phyloP scores from a whole-genome alignment of 169 alveolate genomes.

The Amoebophrya sp. region DNA sequence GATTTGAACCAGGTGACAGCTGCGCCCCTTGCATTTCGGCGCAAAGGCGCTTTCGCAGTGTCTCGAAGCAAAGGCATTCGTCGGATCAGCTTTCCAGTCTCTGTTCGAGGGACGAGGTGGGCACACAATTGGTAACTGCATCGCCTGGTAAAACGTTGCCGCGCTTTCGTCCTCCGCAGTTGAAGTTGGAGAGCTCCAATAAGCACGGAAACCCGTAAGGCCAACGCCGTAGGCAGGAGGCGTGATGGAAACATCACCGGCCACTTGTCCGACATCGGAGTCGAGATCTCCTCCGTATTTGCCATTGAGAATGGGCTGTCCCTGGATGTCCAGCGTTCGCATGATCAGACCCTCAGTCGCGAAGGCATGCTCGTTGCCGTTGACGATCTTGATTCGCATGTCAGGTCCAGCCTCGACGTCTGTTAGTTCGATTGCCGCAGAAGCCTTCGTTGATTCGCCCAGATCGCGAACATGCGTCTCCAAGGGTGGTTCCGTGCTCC shows the following conservation, averaged over 20 bases:
- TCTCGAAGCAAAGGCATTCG: not conserved
- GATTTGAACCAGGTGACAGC: not conserved
- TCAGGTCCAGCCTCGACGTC: not conserved
- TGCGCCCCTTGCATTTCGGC: not conserved
- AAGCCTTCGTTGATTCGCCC: not conserved
- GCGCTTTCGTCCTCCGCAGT: not conserved
- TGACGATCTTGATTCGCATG: not conserved
- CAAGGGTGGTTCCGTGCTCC: not conserved
- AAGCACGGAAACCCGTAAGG: not conserved
- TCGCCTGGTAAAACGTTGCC: not conserved
- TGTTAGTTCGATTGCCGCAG: not conserved
- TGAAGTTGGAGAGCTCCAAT: no score
- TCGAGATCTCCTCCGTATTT: not conserved
- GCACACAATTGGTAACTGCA: not conserved
- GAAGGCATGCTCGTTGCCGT: slow-evolving; percentile 19
- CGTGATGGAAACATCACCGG: not conserved
- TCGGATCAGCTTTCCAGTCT: not conserved
- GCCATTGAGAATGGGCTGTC: not conserved
- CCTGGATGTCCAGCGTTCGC: not conserved
- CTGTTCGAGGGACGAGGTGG: not conserved
- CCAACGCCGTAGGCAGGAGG: not conserved
- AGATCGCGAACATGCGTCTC: not conserved
- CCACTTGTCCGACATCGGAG: not conserved
- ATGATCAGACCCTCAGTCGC: not conserved
- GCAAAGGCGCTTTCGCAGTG: not conserved